Percentiles rank a stretch among this genome's conserved stretches.
Evolutionary conservation across 2,329 filamentous ascomycete genomes (phyloP).

Genomic region (Ophiosphaerella korrae): DNA sequence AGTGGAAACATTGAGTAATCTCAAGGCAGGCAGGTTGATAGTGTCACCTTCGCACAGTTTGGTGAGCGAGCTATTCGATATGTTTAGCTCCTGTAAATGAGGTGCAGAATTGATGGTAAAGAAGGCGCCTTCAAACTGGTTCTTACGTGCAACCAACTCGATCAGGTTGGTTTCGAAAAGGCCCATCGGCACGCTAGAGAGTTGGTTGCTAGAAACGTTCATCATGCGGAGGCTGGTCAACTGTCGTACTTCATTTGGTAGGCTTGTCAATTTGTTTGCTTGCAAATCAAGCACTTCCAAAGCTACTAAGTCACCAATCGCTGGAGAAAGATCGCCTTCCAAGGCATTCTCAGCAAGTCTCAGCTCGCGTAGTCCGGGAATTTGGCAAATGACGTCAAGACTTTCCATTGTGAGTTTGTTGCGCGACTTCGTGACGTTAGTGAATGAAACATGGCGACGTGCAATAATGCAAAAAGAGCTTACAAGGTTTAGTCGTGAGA

Average conservation of each 20-base stretch:
- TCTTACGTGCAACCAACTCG: conserved; percentile 77
- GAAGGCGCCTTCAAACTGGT: conserved; percentile 73
- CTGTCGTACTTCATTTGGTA: conserved; percentile 71
- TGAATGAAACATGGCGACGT: neutral
- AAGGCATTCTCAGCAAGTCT: conserved; percentile 64
- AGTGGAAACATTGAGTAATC: conserved; percentile 75
- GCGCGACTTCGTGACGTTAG: conserved; percentile 63
- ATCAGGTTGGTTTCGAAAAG: conserved; percentile 69
- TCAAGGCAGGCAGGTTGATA: conserved; percentile 72
- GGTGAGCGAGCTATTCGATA: conserved; percentile 75
- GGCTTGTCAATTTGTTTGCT: conserved; percentile 73
- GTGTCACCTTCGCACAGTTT: conserved; percentile 54
- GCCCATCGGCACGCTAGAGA: conserved; percentile 73
- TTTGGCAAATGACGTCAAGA: conserved; percentile 74
- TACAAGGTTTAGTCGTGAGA: conserved; percentile 84
- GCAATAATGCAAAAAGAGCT: conserved; percentile 29
- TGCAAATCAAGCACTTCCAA: conserved; percentile 84
- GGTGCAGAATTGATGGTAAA: conserved; percentile 67
- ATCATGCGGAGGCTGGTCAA: conserved; percentile 74
- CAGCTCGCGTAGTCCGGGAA: conserved; percentile 75
- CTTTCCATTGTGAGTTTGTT: conserved; percentile 77
- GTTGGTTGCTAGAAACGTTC: conserved; percentile 79
- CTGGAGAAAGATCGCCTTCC: conserved; percentile 58
- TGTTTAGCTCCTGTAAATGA: conserved; percentile 74
- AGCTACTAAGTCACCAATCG: conserved; percentile 67